Evolutionary conservation across 805 yeast genomes (phyloP), one percentile per base, ranked within the genome.

Genomic region (Aciculoconidium aculeatum): DNA sequence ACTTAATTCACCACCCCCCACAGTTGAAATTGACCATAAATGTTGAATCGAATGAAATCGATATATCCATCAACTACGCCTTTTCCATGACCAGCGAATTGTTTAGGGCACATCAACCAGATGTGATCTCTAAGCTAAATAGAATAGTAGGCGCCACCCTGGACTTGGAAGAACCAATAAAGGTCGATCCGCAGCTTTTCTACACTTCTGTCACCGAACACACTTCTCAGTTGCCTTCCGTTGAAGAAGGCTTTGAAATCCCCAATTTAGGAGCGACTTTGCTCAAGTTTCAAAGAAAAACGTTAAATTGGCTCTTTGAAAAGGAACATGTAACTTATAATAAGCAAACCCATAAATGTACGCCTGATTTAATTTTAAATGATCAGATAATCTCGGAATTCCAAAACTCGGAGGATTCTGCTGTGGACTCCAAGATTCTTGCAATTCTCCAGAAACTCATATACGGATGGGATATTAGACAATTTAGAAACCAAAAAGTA

Each of bases 241-340:
- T 44, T 1, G 36, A 37, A 3, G 37, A 36, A 3, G 33, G 41
- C 2, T 49, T 57, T 28, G 55, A 60, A 12, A 54, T 68, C 2
- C 66, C 70, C 0, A 71, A 65, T 21, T 45, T 73, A 5, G 66
- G 60, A 7, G 59, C 73, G 0, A 53, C 54, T 9, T 49, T 73
- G 6, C 44, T 72, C 15, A 53, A 54, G 3, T 78, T 76, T 36
- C 86, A 78, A 46, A 59, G 58, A 4, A 67, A 63, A 23, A 65
- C 81, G 3, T 62, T 78, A 2, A 49, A 56, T 11, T 78, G 86
- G 86, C 52, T 77, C 44, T 50, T 78, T 4, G 37, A 51, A 0
- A 65, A 59, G 35, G 86, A 78, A 45, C 64, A 72, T 23, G 64
- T 62, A n/a, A n/a, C n/a, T n/a, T n/a, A n/a, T n/a, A n/a, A n/a